phyloP scores from a whole-genome alignment of 176 grass and related monocot genomes.

The Avena atlantica region DNA sequence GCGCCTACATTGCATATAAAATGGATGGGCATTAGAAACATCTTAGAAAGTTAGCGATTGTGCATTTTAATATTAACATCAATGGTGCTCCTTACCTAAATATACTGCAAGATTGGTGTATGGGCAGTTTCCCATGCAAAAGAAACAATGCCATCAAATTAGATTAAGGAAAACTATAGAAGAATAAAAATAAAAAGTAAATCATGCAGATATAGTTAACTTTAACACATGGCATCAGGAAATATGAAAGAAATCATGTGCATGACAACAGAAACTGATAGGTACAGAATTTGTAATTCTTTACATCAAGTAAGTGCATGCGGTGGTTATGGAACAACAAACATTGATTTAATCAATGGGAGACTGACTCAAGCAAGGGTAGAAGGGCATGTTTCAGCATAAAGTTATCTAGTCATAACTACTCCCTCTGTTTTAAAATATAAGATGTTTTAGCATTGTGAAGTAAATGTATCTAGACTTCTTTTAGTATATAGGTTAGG shows the following conservation, averaged over 20 bases:
- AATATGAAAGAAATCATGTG: constrained; percentile 30
- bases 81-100: constrained; percentile 66
- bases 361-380: neutral
- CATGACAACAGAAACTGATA: constrained; percentile 13
- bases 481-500: too few relatives aligned
- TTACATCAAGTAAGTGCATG: constrained; percentile 17
- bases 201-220: constrained; percentile 15
- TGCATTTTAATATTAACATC: constrained; percentile 7
- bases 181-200: neutral
- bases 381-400: neutral
- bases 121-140: constrained; percentile 69
- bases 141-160: constrained; percentile 48
- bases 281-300: neutral
- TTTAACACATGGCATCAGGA: constrained; percentile 15
- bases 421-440: too few relatives aligned
- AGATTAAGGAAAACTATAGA: constrained; percentile 41
- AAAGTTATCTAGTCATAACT: constrained; percentile 6
- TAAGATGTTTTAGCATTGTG: too few relatives aligned
- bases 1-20: constrained; percentile 61
- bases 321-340: constrained; percentile 6
- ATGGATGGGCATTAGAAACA: constrained; percentile 34
- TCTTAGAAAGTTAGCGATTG: constrained; percentile 6
- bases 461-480: too few relatives aligned
- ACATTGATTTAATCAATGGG: neutral
- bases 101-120: constrained; percentile 73